Evolutionary conservation across 768 basidiomycete species (phyloP).

Genomic region (Coprinopsis strossmayeri): DNA sequence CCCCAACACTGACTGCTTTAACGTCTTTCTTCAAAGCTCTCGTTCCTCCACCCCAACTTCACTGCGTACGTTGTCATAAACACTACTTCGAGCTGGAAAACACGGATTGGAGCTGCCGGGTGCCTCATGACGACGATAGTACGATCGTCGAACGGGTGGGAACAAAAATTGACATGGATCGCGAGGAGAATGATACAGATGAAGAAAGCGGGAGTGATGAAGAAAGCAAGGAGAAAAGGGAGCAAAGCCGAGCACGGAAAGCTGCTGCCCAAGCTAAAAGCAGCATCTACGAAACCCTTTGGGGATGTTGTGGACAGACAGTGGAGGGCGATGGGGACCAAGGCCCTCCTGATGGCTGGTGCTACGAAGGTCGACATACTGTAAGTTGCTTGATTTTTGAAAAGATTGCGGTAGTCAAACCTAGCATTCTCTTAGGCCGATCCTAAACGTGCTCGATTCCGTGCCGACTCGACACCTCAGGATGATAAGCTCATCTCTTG

Average conservation of each 20-base stretch:
- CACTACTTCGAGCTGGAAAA: slow-evolving; percentile 69
- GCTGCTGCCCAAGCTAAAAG: neutral
- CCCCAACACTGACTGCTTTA: slow-evolving; percentile 37
- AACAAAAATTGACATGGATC: slow-evolving; percentile 6
- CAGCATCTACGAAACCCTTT: slow-evolving; percentile 44
- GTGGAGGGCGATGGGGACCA: slow-evolving; percentile 75
- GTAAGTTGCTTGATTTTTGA: too few species aligned
- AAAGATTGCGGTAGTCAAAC: too few species aligned
- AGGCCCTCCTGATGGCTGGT: slow-evolving; percentile 84
- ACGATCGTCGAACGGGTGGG: slow-evolving; percentile 62
- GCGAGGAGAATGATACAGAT: slow-evolving; percentile 5
- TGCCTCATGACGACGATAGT: slow-evolving; percentile 78
- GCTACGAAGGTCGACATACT: slow-evolving; percentile 79
- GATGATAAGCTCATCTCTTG: slow-evolving; percentile 69
- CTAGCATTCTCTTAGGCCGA: too few species aligned
- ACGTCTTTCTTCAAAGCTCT: slow-evolving; percentile 56
- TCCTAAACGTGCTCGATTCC: slow-evolving; percentile 68
- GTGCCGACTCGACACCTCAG: slow-evolving; percentile 61
- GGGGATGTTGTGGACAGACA: slow-evolving; percentile 67
- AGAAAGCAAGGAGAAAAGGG: neutral
- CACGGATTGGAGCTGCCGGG: slow-evolving; percentile 58
- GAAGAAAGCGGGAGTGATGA: slow-evolving; percentile 8
- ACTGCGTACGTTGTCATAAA: slow-evolving; percentile 73
- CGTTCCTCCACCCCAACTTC: slow-evolving; percentile 58
- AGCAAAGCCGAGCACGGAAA: neutral